Base-by-base conservation (phyloP, 2,329 filamentous ascomycete species). In the Cercospora sp. region DNA sequence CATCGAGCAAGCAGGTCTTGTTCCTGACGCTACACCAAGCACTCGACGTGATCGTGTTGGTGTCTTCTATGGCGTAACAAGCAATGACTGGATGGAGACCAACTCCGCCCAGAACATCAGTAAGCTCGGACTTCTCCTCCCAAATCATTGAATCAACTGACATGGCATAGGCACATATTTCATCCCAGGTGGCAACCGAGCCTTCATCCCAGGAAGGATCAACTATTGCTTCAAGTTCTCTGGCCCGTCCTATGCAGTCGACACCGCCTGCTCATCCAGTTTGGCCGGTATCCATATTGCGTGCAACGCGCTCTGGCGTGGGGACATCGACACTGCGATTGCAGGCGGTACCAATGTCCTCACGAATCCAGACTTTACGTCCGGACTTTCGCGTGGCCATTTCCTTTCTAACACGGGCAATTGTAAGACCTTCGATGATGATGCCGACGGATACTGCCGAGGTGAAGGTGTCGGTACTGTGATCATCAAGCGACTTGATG, bases 31-130 rank as follows among this genome's bases (percentile, higher is more conserved):
- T 1, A 68, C 61, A 4, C 45, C 65, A 18, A 65, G 51, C 4
- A 63, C 63, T 5, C 16, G 45, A 28, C 23, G 23, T 16, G 51
- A 68, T 51, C 55, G 62, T 7, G 48, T 69, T 12, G 68, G 57
- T 10, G 53, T 60, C 45, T 69, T 63, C 51, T 65, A 53, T n/a
- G 66, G 66, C 23, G n/a, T 60, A 4, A 66, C 68, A 3, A 66
- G 58, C 16, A 51, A 68, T 23, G 68, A 70, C 30, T 70, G 63
- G 53, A 66, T 66, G 6, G 75, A 75, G 51, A 64, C 69, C 28
- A 76, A 75, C 51, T 36, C 28, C 2, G 70, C n/a, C 1, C 74
- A 77, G 64, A 67, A 72, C 18, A 57, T 31, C 31, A 64, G 51
- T 48, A 5, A 61, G 55, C 67, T 20, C 18, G 5, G 3, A 9